Percentiles rank a stretch among this genome's conserved stretches.
phyloP scores from a whole-genome alignment of 2,329 filamentous ascomycete species.

The Neobulgaria alba region DNA sequence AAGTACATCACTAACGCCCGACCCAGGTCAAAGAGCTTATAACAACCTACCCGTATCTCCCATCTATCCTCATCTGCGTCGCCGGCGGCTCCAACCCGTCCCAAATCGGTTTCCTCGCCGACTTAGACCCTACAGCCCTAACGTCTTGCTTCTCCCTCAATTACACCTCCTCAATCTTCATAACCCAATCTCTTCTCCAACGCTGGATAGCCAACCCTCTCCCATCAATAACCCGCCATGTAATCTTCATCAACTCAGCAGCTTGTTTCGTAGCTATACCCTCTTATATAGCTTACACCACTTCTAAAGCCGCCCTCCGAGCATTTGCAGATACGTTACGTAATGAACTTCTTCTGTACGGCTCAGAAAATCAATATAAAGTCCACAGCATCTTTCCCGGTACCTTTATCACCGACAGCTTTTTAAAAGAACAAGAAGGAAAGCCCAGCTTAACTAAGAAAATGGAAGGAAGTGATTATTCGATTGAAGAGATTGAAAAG shows the following conservation, averaged over 20 bases:
- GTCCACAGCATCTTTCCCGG: constrained; percentile 11
- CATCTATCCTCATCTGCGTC: constrained; percentile 8
- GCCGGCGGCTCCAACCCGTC: constrained; percentile 8
- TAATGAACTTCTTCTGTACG: constrained; percentile 9
- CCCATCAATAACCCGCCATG: constrained; percentile 1
- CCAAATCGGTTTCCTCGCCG: constrained; percentile 10
- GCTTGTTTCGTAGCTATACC: constrained; percentile 9
- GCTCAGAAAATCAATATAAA: constrained; percentile 6
- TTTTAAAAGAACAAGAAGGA: constrained; percentile 7
- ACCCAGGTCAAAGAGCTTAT: constrained; percentile 2
- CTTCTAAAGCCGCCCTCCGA: constrained; percentile 9
- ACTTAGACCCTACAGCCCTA: constrained; percentile 4
- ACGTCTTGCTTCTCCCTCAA: constrained; percentile 9
- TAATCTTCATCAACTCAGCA: constrained; percentile 8
- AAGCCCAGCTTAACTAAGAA: constrained; percentile 10
- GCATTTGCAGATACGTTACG: constrained; percentile 11
- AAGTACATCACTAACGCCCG: too few species aligned
- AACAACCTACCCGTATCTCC: not conserved
- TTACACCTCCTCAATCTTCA: constrained; percentile 7
- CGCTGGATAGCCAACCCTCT: constrained; percentile 7
- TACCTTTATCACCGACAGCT: constrained; percentile 10
- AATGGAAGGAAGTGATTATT: constrained; percentile 8
- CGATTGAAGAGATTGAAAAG: constrained; percentile 3
- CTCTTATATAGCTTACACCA: constrained; percentile 8
- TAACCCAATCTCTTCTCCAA: constrained; percentile 7